These are phyloP conservation scores for Paramecium biaurelia DNA, from an alignment of 73 alveolate genomes.

Conservation along the genomic window DNA sequence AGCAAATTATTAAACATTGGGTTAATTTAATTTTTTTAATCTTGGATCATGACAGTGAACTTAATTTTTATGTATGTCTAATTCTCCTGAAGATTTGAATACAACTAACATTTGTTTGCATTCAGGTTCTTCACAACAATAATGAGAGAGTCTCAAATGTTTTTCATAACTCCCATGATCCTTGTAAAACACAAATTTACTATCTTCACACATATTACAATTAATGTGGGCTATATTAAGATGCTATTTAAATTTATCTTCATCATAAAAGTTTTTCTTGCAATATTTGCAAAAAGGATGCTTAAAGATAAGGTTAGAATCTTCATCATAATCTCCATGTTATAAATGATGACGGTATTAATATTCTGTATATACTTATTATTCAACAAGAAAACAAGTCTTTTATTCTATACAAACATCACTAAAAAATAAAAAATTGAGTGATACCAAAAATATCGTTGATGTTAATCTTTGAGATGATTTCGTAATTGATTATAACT, in stretches of 20 bases:
- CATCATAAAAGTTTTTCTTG: conserved; percentile 55
- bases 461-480: conserved; percentile 50
- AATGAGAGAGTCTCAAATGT: conserved; percentile 49
- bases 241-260: conserved; percentile 46
- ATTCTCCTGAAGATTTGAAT: conserved; percentile 49
- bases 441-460: conserved; percentile 33
- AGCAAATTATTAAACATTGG: not conserved
- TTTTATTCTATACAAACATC: conserved; percentile 45
- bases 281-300: conserved; percentile 61
- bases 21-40: not conserved
- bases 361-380: conserved; percentile 1
- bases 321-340: conserved; percentile 54
- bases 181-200: conserved; percentile 13
- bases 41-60: conserved; percentile 10
- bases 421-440: not conserved
- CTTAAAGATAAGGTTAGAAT: conserved; percentile 37
- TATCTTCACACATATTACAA: conserved; percentile 38
- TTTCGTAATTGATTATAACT: not conserved
- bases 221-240: conserved; percentile 25
- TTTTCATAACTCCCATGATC: conserved; percentile 53
- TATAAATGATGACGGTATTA: conserved; percentile 35
- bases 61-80: conserved; percentile 6
- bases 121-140: conserved; percentile 33
- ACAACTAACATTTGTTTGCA: conserved; percentile 41
- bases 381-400: conserved; percentile 41